These are phyloP conservation scores for Biscutella laevigata DNA, from an alignment of 441 rosid species.

Conservation along the genomic window DNA sequence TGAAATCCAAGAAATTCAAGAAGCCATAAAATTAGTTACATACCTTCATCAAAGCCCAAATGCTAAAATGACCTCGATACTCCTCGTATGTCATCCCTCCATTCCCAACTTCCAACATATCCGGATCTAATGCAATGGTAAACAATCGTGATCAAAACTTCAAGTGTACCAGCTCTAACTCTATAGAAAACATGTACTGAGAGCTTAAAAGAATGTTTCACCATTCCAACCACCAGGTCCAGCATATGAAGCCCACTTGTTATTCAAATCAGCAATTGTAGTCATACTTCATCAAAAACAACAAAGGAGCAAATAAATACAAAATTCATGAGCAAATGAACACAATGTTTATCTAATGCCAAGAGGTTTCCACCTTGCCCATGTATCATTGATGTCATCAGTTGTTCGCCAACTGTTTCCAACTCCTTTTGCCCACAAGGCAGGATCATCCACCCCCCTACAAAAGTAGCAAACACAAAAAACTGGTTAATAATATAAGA, in stretches of 20 bases:
- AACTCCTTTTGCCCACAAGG: conserved; percentile 82
- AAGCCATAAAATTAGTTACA: neutral
- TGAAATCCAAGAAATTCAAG: neutral
- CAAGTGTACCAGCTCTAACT: neutral
- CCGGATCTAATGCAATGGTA: conserved; percentile 55
- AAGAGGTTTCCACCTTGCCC: conserved; percentile 69
- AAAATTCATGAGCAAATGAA: neutral
- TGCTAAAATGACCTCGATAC: conserved; percentile 87
- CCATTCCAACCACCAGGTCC: conserved; percentile 99
- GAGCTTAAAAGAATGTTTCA: conserved; percentile 22
- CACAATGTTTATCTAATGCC: neutral
- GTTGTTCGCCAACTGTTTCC: conserved; percentile 99
- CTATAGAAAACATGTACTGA: neutral
- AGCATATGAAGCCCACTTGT: conserved; percentile 93
- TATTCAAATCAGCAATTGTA: conserved; percentile 73
- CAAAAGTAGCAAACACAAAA: conserved; percentile 12
- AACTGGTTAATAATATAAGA: neutral
- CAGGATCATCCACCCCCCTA: conserved; percentile 88
- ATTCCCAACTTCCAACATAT: conserved; percentile 99
- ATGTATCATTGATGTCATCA: conserved; percentile 82
- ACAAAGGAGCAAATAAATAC: neutral
- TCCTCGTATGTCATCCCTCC: conserved; percentile 91
- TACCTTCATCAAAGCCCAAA: conserved; percentile 98
- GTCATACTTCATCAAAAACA: conserved; percentile 55
- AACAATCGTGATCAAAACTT: conserved; percentile 2